A percentile compares a stretch with the other conserved stretches of the same genome.
phyloP scores from a whole-genome alignment of 768 basidiomycete species.

The Rubroboletus satanas region DNA sequence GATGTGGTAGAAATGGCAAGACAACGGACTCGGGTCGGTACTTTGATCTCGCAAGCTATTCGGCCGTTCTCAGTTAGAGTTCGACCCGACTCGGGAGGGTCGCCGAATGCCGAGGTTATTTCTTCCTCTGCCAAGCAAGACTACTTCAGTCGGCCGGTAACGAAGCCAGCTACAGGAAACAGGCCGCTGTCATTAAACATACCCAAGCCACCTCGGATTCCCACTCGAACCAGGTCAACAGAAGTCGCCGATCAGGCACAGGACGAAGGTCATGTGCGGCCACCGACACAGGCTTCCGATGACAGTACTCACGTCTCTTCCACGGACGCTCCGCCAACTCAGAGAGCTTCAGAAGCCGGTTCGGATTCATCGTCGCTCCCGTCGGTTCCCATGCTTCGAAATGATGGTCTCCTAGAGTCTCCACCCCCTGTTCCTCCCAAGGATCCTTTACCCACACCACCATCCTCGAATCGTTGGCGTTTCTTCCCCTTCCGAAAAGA shows the following conservation, averaged over 20 bases:
- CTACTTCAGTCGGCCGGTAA: constrained; percentile 16
- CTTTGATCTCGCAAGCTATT: constrained; percentile 53
- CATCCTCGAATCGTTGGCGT: constrained; percentile 42
- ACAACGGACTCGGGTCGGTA: constrained; percentile 47
- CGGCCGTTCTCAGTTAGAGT: constrained; percentile 41
- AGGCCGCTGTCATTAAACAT: constrained; percentile 21
- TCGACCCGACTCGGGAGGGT: constrained; percentile 37
- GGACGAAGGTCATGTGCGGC: constrained; percentile 3
- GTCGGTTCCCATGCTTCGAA: constrained; percentile 5
- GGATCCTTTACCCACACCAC: constrained; percentile 23
- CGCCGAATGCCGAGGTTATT: constrained; percentile 24
- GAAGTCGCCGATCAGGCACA: constrained; percentile 23
- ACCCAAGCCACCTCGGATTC: constrained; percentile 18
- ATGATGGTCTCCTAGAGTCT: constrained; percentile 17
- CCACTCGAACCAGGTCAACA: constrained; percentile 23
- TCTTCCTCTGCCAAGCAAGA: constrained; percentile 18
- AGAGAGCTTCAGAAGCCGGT: constrained; percentile 4
- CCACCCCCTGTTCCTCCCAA: constrained; percentile 31
- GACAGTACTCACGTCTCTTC: constrained; percentile 17
- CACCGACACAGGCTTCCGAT: constrained; percentile 9
- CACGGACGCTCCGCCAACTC: constrained; percentile 1
- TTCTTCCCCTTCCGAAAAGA: constrained; percentile 49
- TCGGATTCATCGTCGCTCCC: constrained; percentile 14
- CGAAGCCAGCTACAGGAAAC: constrained; percentile 10
- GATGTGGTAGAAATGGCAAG: constrained; percentile 29